These are phyloP conservation scores for Fusarium xyrophilum DNA, from an alignment of 2,329 filamentous ascomycete species.

Conservation along the genomic window DNA sequence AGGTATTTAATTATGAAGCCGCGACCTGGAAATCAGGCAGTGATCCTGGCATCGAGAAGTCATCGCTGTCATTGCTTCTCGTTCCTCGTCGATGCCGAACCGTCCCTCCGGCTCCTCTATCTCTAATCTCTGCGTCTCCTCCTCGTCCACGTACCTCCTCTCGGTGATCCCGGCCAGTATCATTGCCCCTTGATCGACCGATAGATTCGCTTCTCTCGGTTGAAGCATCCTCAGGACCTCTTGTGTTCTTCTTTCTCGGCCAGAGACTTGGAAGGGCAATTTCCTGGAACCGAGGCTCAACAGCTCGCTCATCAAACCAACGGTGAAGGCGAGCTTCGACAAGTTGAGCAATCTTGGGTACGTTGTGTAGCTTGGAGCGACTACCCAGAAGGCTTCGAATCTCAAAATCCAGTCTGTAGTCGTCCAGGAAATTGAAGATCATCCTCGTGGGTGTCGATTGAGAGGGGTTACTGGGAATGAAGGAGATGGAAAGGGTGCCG, in stretches of 20 bases:
- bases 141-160: constrained; percentile 58
- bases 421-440: constrained; percentile 91
- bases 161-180: constrained; percentile 57
- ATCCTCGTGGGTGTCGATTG: constrained; percentile 76
- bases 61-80: constrained; percentile 47
- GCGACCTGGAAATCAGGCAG: constrained; percentile 50
- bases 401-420: constrained; percentile 84
- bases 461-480: constrained; percentile 77
- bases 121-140: constrained; percentile 53
- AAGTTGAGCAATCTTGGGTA: constrained; percentile 86
- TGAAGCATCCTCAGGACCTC: constrained; percentile 70
- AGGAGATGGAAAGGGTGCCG: constrained; percentile 90
- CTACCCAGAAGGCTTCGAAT: constrained; percentile 81
- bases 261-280: constrained; percentile 83
- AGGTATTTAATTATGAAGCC: constrained; percentile 24
- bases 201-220: constrained; percentile 56
- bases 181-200: constrained; percentile 61
- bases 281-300: constrained; percentile 86
- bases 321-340: constrained; percentile 80
- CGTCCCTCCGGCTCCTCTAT: constrained; percentile 45
- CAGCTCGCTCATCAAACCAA: constrained; percentile 88
- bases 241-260: constrained; percentile 83
- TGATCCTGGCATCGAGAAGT: constrained; percentile 57
- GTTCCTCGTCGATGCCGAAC: constrained; percentile 51
- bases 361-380: constrained; percentile 80